Base-by-base conservation (phyloP, 495 filamentous ascomycete species). In the Xylaria scruposa region DNA sequence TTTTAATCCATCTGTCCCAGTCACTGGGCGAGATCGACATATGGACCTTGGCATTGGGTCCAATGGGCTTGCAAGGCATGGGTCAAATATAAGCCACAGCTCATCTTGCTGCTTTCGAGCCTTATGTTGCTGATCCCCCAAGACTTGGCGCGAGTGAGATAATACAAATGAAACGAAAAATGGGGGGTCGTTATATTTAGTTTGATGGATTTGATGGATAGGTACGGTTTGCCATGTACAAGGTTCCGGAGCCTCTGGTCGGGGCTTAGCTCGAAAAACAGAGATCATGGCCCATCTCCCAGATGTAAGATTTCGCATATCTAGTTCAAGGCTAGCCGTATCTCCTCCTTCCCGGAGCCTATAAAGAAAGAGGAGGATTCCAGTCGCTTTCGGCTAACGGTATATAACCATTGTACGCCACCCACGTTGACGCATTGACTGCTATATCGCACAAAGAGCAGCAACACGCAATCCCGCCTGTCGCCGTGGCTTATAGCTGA, bases 391-490 rank as follows among this genome's bases (percentile, higher is more conserved):
- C 42, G 4, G 29, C 58, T 26, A 31, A 62, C 24, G 12, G 42
- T 21, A 62, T 31, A 59, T 36, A 36, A 1, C 56, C 44, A 36
- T 59, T 26, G 7, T 8, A 51, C 68, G 56, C 53, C 68, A 53
- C 47, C 9, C 31, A 44, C 6, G 42, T 38, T 24, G 29, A 42
- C 68, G 44, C 29, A 36, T 51, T 70, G 36, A 40, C 4, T 12
- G 19, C 36, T 56, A 8, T 4, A 42, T 56, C 33, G n/a, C 36
- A 54, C n/a, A 24, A 54, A 42, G n/a, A 56, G 54, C 53, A 60
- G 44, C 56, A 61, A 62, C 46, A 44, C 68, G 68, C 46, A 62
- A 70, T 63, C 67, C 67, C 24, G 0, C 36, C 53, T 47, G 42
- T 40, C 40, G 40, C 26, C 29, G 67, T 59, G 42, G 56, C 40